Percentiles rank a stretch among this genome's conserved stretches.
phyloP scores from a whole-genome alignment of 1,139 yeast species.

The Blastobotrys serpentis region DNA sequence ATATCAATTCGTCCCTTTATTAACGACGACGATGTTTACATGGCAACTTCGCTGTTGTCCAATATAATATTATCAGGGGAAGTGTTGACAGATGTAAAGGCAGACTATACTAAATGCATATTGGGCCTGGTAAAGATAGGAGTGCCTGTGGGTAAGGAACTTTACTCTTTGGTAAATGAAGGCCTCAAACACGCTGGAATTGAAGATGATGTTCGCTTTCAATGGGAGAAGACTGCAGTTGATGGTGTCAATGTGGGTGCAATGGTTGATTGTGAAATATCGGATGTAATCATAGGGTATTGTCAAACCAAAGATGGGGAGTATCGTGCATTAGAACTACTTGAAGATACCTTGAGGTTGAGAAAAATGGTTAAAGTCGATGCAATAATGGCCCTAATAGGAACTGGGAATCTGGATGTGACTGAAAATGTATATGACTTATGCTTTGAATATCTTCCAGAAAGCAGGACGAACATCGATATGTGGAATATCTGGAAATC shows the following conservation, averaged over 20 bases:
- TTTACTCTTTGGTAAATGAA: not conserved
- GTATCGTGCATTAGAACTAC: not conserved
- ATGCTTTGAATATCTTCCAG: constrained; percentile 25
- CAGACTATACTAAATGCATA: not conserved
- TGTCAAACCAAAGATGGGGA: not conserved
- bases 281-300: not conserved
- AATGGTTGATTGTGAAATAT: not conserved
- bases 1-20: not conserved
- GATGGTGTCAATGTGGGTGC: not conserved
- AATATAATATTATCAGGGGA: not conserved
- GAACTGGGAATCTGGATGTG: not conserved
- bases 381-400: not conserved
- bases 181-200: too few relatives aligned
- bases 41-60: not conserved
- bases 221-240: not conserved
- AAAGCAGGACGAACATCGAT: constrained; percentile 27
- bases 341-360: not conserved
- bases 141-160: not conserved
- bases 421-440: not conserved
- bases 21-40: not conserved
- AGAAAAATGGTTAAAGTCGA: not conserved
- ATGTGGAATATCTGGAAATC: constrained; percentile 33
- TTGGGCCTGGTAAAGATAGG: not conserved
- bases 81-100: not conserved
- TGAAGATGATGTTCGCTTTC: too few relatives aligned